Evolutionary conservation across 1,284 basidiomycete genomes (phyloP).

Genomic region (Irpex sp.): DNA sequence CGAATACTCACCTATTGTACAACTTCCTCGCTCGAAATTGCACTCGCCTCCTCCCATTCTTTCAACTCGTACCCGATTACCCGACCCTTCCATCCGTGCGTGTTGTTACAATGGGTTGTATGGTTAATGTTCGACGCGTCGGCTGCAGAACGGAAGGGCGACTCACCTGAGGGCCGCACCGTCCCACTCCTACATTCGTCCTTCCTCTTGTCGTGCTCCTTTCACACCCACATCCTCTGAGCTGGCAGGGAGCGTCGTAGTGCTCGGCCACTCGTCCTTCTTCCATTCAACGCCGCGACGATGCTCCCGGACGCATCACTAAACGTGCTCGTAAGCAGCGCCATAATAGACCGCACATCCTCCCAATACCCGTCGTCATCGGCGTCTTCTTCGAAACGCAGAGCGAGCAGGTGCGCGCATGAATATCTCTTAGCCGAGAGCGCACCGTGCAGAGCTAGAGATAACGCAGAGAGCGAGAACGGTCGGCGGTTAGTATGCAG

Average conservation of each 20-base stretch:
- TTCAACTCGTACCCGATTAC: too few species aligned
- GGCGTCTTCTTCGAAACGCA: slow-evolving; percentile 51
- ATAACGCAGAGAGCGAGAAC: slow-evolving; percentile 59
- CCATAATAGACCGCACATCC: slow-evolving; percentile 70
- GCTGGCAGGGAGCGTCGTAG: slow-evolving; percentile 20
- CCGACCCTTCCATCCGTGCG: too few species aligned
- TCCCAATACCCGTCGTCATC: slow-evolving; percentile 76
- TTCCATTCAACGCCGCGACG: slow-evolving; percentile 55
- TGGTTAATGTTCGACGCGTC: too few species aligned
- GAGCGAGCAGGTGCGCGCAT: slow-evolving; percentile 70
- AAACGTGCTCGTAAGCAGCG: slow-evolving; percentile 60
- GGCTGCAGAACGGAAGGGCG: too few species aligned
- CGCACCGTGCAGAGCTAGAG: slow-evolving; percentile 56
- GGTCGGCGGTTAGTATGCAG: slow-evolving; percentile 60
- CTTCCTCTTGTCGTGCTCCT: too few species aligned
- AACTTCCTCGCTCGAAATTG: too few species aligned
- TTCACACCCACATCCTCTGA: too few species aligned
- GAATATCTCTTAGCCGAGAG: slow-evolving; percentile 69
- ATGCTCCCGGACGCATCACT: slow-evolving; percentile 60
- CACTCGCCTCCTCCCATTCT: too few species aligned
- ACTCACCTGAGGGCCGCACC: too few species aligned
- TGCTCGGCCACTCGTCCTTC: slow-evolving; percentile 46
- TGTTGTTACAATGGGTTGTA: too few species aligned
- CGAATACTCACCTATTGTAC: too few species aligned
- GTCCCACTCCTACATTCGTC: too few species aligned